Conservation (phyloP, 306 rosid genomes). For the Cucurbita maxima region DNA sequence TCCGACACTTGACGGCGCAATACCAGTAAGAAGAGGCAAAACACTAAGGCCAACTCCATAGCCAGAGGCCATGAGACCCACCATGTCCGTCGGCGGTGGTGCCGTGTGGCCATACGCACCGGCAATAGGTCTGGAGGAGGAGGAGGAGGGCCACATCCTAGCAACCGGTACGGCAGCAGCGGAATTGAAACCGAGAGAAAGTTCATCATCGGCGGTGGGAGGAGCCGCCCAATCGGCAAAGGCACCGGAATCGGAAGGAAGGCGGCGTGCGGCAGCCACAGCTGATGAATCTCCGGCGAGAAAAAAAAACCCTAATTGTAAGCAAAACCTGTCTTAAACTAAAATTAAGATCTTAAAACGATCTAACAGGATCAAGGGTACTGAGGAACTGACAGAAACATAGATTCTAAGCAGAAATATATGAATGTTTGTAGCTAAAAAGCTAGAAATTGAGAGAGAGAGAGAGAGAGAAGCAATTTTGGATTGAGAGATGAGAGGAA, state of each 20-base stretch:
- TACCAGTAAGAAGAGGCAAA: neutral
- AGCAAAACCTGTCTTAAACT: neutral
- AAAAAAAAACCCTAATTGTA: neutral
- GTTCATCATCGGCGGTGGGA: neutral
- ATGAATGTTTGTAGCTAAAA: neutral
- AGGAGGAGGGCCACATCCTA: neutral
- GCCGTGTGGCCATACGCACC: neutral
- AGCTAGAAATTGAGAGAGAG: neutral
- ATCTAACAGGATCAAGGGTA: neutral
- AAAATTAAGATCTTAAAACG: neutral
- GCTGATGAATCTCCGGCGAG: neutral
- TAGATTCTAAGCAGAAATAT: neutral
- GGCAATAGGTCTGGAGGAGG: neutral
- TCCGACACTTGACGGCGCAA: neutral
- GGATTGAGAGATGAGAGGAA: neutral
- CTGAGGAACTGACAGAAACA: neutral
- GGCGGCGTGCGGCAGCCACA: constrained; percentile 3
- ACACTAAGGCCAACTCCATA: neutral
- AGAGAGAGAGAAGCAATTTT: neutral
- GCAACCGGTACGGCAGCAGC: neutral
- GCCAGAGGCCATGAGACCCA: neutral
- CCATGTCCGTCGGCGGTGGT: neutral
- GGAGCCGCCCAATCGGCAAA: constrained; percentile 1
- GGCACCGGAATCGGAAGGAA: neutral
- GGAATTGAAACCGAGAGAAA: neutral